phyloP scores from a whole-genome alignment of 441 rosid genomes.

The Pelargonium australe region DNA sequence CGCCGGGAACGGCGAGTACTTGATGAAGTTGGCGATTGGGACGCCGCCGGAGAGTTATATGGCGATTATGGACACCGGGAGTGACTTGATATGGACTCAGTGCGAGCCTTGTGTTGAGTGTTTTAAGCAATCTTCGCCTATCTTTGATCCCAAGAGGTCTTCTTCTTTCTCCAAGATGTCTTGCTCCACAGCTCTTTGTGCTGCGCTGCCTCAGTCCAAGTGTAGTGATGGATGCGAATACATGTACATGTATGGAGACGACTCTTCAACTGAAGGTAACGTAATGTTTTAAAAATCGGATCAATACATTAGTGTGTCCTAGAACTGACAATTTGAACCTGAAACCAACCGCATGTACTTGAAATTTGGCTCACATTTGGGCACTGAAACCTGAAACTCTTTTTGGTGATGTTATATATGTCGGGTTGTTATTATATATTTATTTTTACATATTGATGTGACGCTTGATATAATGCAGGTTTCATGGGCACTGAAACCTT shows the following conservation, averaged over 20 bases:
- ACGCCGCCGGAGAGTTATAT: conserved; percentile 50
- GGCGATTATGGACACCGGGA: conserved; percentile 84
- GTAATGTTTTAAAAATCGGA: no score
- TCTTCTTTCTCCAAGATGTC: conserved; percentile 45
- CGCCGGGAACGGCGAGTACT: conserved; percentile 75
- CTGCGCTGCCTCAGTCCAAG: conserved; percentile 40
- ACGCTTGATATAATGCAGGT: background rate
- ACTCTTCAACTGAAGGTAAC: conserved; percentile 70
- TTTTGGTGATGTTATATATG: no score
- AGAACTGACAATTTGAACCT: no score
- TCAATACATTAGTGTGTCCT: no score
- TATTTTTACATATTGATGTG: no score
- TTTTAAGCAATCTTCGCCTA: conserved; percentile 61
- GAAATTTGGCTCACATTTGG: no score
- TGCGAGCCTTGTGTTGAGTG: conserved; percentile 83
- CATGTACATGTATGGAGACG: conserved; percentile 71
- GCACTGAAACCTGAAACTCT: no score
- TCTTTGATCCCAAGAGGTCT: conserved; percentile 69
- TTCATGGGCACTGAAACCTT: conserved; percentile 58
- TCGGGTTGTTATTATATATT: no score
- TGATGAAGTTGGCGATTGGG: conserved; percentile 71
- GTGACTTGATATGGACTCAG: conserved; percentile 94
- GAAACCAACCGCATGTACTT: no score
- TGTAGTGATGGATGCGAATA: conserved; percentile 58
- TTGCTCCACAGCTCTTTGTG: conserved; percentile 55